Percentiles rank a stretch among this genome's conserved stretches.
Evolutionary conservation across 164 flowering plant genomes (phyloP).

Genomic region (Cinnamomum micranthum): DNA sequence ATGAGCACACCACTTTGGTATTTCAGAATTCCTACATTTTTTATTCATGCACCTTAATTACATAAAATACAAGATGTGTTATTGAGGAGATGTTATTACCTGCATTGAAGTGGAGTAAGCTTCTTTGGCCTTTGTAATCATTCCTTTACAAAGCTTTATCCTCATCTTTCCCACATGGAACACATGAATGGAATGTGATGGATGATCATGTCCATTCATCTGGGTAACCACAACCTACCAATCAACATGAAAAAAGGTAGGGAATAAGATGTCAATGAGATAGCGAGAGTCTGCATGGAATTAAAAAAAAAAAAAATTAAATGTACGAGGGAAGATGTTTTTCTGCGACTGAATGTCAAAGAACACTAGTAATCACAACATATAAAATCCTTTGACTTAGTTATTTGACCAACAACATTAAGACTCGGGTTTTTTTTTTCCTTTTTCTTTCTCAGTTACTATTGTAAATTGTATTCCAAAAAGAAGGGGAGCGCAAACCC

Average conservation of each 20-base stretch:
- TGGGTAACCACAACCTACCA: slow-evolving; percentile 84
- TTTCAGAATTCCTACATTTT: not conserved
- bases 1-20: not conserved
- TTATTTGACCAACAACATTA: too few relatives aligned
- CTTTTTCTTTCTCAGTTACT: too few relatives aligned
- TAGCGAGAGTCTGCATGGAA: too few relatives aligned
- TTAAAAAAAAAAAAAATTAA: too few relatives aligned
- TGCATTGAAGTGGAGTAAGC: slow-evolving; percentile 73
- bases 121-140: slow-evolving; percentile 74
- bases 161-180: slow-evolving; percentile 94
- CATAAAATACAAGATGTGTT: not conserved
- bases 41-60: not conserved
- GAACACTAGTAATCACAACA: too few relatives aligned
- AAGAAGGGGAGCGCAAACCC: too few relatives aligned
- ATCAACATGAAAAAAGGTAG: not conserved
- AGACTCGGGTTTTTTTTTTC: too few relatives aligned
- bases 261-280: not conserved
- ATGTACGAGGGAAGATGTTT: too few relatives aligned
- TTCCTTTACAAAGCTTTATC: slow-evolving; percentile 86
- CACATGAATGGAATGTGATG: slow-evolving; percentile 70
- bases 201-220: slow-evolving; percentile 66
- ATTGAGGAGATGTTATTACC: slow-evolving; percentile 24
- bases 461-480: too few relatives aligned
- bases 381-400: too few relatives aligned
- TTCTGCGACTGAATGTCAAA: too few relatives aligned